Percentiles rank a stretch among this genome's conserved stretches.
Conservation (phyloP, 2,329 filamentous ascomycete species). For the Phialemoniopsis sp. region DNA sequence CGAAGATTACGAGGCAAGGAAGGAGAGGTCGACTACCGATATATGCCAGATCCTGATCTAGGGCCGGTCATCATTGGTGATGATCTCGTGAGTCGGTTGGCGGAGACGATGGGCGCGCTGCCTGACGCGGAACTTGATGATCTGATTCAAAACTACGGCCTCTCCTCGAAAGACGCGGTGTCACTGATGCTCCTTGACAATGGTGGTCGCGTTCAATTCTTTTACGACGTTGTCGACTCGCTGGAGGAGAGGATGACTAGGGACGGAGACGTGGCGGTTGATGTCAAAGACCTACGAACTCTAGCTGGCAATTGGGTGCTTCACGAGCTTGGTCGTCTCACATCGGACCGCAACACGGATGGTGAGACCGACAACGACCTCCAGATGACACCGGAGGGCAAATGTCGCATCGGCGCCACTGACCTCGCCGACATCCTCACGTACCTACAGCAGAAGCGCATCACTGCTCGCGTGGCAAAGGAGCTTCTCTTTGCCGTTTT, state of each 20-base stretch:
- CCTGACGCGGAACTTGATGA: constrained; percentile 67
- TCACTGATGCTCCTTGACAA: constrained; percentile 74
- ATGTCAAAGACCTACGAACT: constrained; percentile 22
- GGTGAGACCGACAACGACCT: constrained; percentile 9
- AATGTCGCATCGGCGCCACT: constrained; percentile 41
- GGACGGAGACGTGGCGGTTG: constrained; percentile 10
- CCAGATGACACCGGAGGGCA: constrained; percentile 35
- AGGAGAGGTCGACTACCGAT: constrained; percentile 94
- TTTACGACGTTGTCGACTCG: constrained; percentile 59
- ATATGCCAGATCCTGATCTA: constrained; percentile 96
- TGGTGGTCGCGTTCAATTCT: constrained; percentile 78
- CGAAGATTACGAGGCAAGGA: constrained; percentile 84
- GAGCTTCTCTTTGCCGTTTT: constrained; percentile 51
- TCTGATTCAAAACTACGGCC: constrained; percentile 58
- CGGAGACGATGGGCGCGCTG: constrained; percentile 58
- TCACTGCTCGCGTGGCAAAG: constrained; percentile 54
- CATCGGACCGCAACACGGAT: constrained; percentile 36
- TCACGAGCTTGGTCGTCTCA: constrained; percentile 69
- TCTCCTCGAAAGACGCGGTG: constrained; percentile 79
- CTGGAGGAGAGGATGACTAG: constrained; percentile 25
- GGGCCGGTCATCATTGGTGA: constrained; percentile 70
- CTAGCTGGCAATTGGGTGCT: constrained; percentile 64
- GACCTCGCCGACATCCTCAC: constrained; percentile 48
- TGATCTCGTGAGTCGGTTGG: constrained; percentile 64
- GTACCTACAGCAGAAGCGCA: constrained; percentile 41